Evolutionary conservation across 345 rosid genomes (phyloP).

Genomic region (Rubroshorea leprosula): DNA sequence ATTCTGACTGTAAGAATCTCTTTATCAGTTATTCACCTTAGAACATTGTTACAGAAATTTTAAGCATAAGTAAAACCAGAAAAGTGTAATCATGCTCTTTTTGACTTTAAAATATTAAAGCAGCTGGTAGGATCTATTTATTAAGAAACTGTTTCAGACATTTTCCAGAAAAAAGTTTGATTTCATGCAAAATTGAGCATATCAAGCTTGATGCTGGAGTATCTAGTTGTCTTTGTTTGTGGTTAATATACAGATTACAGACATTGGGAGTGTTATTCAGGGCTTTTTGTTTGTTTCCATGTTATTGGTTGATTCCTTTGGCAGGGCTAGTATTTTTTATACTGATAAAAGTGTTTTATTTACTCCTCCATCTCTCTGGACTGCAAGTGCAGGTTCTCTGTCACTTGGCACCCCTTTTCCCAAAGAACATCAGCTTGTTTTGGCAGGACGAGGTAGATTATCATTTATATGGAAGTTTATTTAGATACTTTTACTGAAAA

Average conservation of each 20-base stretch:
- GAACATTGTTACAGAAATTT: constrained; percentile 1
- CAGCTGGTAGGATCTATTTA: constrained; percentile 1
- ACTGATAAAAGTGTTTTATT: background rate
- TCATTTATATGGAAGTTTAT: constrained; percentile 13
- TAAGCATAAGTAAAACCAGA: background rate
- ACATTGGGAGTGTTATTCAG: background rate
- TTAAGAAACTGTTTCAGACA: background rate
- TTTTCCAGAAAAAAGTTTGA: background rate
- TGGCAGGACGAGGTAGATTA: constrained; percentile 97
- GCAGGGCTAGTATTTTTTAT: constrained; percentile 9
- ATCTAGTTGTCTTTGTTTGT: background rate
- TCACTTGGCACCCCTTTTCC: constrained; percentile 87
- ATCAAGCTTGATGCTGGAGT: background rate
- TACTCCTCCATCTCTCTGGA: constrained; percentile 1
- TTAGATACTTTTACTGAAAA: background rate
- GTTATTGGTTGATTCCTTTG: constrained; percentile 2
- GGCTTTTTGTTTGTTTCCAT: constrained; percentile 5
- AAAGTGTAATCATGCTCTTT: background rate
- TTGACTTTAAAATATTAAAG: constrained; percentile 1
- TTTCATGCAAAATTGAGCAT: background rate
- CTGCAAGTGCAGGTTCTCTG: constrained; percentile 63
- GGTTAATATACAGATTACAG: background rate
- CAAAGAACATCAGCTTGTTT: constrained; percentile 75
- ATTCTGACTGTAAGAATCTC: constrained; percentile 67
- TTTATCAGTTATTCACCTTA: background rate